Evolutionary conservation across 345 rosid genomes (phyloP).

Genomic region (Eucalyptus cladocalyx): DNA sequence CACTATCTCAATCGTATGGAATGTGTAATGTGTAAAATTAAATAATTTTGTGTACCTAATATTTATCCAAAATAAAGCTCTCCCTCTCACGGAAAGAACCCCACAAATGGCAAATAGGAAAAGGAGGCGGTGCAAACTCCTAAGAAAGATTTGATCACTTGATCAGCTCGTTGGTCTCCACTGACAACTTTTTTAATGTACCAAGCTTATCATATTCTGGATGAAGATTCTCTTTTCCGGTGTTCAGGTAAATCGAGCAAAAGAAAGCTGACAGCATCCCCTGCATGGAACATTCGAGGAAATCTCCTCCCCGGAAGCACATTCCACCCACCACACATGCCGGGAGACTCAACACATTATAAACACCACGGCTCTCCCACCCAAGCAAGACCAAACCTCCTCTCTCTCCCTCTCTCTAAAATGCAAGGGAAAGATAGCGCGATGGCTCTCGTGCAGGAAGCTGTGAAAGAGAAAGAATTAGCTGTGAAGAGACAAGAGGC

Average conservation of each 20-base stretch:
- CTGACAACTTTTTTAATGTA: background rate
- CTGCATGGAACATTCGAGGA: background rate
- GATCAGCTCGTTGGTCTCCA: background rate
- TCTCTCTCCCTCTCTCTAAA: background rate
- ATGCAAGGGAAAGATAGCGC: background rate
- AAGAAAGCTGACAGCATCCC: background rate
- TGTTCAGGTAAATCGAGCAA: background rate
- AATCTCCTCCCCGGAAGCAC: background rate
- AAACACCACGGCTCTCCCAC: background rate
- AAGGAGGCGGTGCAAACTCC: background rate
- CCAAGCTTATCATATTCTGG: background rate
- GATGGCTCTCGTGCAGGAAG: background rate
- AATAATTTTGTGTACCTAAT: background rate
- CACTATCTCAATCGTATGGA: background rate
- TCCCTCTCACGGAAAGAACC: background rate
- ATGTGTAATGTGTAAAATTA: background rate
- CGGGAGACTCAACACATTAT: background rate
- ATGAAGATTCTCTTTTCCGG: background rate
- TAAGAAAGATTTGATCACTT: background rate
- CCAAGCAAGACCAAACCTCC: background rate
- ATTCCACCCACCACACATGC: background rate
- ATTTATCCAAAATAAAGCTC: background rate
- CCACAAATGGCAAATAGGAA: background rate
- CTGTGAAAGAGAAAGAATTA: background rate
- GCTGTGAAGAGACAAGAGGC: background rate